Evolutionary conservation across 441 rosid species (phyloP), one percentile per base, ranked within the genome.

Genomic region (Macaranga tanarius): DNA sequence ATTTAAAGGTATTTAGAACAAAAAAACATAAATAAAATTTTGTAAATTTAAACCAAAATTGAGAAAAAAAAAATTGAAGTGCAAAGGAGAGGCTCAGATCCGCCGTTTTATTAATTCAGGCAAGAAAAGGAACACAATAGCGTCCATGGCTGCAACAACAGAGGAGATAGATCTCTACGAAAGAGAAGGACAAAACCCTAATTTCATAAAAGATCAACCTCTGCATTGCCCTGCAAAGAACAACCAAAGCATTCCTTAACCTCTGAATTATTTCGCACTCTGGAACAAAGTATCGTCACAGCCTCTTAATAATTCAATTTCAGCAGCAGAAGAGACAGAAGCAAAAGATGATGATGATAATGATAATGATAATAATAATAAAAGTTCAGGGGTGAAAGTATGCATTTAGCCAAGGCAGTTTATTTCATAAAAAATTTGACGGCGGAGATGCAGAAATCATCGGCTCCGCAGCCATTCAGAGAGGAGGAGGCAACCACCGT

Each of bases 381-480:
- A 42, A 42, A 42, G 45, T 42, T 42, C 45, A 42, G 45, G 45
- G 45, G 45, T 10, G 10, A 42, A 42, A 42, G 38, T 4, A 42
- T 42, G 45, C 45, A 42, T 42, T 42, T 42, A 0, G 17, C 26
- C 26, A 20, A 26, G n/a, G 67, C 52, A 17, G 67, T 44, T 64
- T 26, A 7, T 22, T 58, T 12, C 17, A 2, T 31, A 26, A 7
- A 45, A 20, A 9, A 16, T 12, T 20, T 42, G 38, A 31, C 38
- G 38, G 38, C 38, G 38, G 38, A 31, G 5, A 55, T 1, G 3
- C 19, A 4, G 54, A 44, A 59, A 47, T 59, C 64, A 59, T 28
- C 45, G 44, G 55, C 65, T 54, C 48, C 62, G 62, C 71, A 20
- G 45, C 0, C 71, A 4, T 52, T 34, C 31, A 55, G 61, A 38